Evolutionary conservation across 2,329 filamentous ascomycete species (phyloP), one percentile per base, ranked within the genome.

Genomic region (Penicillium occitanis): DNA sequence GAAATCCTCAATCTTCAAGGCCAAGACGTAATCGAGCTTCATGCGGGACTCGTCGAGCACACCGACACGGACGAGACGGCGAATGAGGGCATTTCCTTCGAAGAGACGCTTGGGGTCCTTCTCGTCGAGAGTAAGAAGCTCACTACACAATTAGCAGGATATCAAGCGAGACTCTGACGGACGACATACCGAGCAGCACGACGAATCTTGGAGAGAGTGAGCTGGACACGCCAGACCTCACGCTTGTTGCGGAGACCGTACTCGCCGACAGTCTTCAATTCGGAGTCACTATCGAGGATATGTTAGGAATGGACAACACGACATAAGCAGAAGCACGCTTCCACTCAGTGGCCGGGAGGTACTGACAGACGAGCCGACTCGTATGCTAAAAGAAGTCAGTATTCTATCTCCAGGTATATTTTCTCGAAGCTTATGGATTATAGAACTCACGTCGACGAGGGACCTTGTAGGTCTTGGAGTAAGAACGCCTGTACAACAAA

Each of bases 1-100:
- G 91, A 99, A 99, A 85, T 99, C 95, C 86, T 99, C 95, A 79
- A 96, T 91, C 89, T 97, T 96, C 70, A 99, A 90, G 85, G 95
- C 95, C 81, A 99, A 87, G 81, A 99, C 95, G 91, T 99, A 97
- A 97, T 99, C 95, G 88, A 99, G 95, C 91, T 97, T 99, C 95
- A 99, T 99, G 89, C 95, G 95, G 82, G 93, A 93, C 88, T 99
- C 95, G 83, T 99, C 95, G 80, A 99, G 92, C 80, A 99, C 95
- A 92, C 95, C 95, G 82, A 98, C 93, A 83, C 95, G 95, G 75
- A 99, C 95, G 75, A 99, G 93, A 91, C 95, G 95, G 83, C 95
- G 95, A 91, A 99, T 99, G 83, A 99, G 90, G 82, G 95, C 95
- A 85, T 99, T 99, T 85, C 95, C 95, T 89, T 99, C 95, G 88